phyloP scores from a whole-genome alignment of 2,329 filamentous ascomycete genomes.

The Alternaria tenuissima region DNA sequence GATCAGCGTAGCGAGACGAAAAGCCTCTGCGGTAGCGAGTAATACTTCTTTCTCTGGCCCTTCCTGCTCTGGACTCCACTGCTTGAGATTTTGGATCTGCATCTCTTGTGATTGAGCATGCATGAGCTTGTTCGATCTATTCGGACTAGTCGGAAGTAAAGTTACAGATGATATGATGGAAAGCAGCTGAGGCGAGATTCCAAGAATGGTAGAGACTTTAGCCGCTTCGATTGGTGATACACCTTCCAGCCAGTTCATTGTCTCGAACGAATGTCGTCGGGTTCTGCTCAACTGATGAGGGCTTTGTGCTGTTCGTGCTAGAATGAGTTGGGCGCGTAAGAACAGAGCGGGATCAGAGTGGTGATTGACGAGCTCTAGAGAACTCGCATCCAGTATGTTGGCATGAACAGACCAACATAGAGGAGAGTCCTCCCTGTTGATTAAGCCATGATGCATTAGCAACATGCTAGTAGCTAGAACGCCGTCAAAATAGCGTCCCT shows the following conservation, averaged over 20 bases:
- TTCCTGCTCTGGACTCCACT: slow-evolving; percentile 38
- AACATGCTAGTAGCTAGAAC: slow-evolving; percentile 46
- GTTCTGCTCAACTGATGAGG: slow-evolving; percentile 30
- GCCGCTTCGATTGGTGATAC: slow-evolving; percentile 31
- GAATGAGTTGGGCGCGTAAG: slow-evolving; percentile 38
- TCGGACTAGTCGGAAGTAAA: slow-evolving; percentile 27
- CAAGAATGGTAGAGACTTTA: slow-evolving; percentile 35
- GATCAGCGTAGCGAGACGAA: slow-evolving; percentile 43
- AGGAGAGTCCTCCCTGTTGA: slow-evolving; percentile 39
- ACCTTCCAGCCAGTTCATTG: slow-evolving; percentile 34
- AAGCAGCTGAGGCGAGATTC: slow-evolving; percentile 42
- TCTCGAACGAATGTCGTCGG: slow-evolving; percentile 36
- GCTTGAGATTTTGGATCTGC: slow-evolving; percentile 37
- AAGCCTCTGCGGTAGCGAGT: slow-evolving; percentile 41
- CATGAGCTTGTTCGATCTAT: slow-evolving; percentile 27
- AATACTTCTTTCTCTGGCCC: slow-evolving; percentile 37
- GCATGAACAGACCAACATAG: slow-evolving; percentile 47
- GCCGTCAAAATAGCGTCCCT: slow-evolving; percentile 38
- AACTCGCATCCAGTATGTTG: slow-evolving; percentile 44
- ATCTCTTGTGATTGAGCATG: slow-evolving; percentile 38
- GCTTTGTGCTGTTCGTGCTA: slow-evolving; percentile 41
- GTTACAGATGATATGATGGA: slow-evolving; percentile 43
- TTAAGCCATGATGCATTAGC: slow-evolving; percentile 42
- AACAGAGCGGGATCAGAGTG: slow-evolving; percentile 40
- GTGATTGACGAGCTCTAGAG: slow-evolving; percentile 30